phyloP scores from a whole-genome alignment of 2,329 filamentous ascomycete species.

The Alternaria infectoria region DNA sequence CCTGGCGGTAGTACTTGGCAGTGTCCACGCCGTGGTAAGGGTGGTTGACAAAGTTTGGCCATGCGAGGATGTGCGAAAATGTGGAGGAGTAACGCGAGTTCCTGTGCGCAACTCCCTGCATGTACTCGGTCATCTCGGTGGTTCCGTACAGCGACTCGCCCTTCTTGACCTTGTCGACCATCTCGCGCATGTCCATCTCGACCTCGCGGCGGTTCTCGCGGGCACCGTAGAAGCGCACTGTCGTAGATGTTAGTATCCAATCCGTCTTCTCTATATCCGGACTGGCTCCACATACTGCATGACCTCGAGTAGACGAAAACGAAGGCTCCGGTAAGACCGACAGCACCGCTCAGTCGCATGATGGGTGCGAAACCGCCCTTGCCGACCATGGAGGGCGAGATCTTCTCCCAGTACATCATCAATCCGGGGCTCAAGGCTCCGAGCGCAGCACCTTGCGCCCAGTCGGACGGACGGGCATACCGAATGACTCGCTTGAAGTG shows the following conservation, averaged over 20 bases:
- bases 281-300: slow-evolving; percentile 66
- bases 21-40: slow-evolving; percentile 88
- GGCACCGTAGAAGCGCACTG: slow-evolving; percentile 95
- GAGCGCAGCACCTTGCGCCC: slow-evolving; percentile 70
- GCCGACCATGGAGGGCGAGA: slow-evolving; percentile 84
- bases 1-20: slow-evolving; percentile 96
- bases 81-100: slow-evolving; percentile 91
- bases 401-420: slow-evolving; percentile 80
- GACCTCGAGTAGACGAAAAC: slow-evolving; percentile 86
- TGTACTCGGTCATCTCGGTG: slow-evolving; percentile 78
- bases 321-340: slow-evolving; percentile 80
- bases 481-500: slow-evolving; percentile 88
- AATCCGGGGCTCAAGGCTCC: slow-evolving; percentile 75
- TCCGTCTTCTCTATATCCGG: background rate
- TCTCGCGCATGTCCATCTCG: slow-evolving; percentile 96
- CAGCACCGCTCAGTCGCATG: slow-evolving; percentile 76
- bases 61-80: slow-evolving; percentile 84
- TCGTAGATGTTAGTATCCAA: slow-evolving; percentile 4
- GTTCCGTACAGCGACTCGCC: slow-evolving; percentile 89
- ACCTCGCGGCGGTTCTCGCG: slow-evolving; percentile 90
- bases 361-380: slow-evolving; percentile 81
- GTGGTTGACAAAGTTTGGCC: slow-evolving; percentile 99
- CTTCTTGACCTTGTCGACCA: slow-evolving; percentile 94
- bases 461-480: slow-evolving; percentile 88
- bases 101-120: slow-evolving; percentile 90